Evolutionary conservation across 169 alveolate species (phyloP).

Genomic region (Babesia ovis): DNA sequence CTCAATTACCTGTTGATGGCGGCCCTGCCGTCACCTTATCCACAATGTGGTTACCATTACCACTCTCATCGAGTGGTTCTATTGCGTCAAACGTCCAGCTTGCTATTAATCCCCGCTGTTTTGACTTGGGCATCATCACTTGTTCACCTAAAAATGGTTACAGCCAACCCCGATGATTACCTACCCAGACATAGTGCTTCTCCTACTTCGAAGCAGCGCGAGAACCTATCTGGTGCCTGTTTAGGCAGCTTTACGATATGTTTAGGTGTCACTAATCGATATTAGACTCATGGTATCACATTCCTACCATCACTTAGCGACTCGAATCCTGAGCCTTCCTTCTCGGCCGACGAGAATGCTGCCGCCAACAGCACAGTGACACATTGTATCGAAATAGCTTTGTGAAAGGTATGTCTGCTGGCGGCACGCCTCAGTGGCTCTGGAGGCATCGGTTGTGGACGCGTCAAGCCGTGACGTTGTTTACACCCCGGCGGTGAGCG

Average conservation of each 20-base stretch:
- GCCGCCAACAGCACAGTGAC: background rate
- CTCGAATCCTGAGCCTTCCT: background rate
- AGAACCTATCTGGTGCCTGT: slow-evolving; percentile 18
- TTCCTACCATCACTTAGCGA: slow-evolving; percentile 11
- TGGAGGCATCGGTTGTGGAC: background rate
- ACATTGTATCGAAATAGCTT: background rate
- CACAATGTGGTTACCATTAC: slow-evolving; percentile 61
- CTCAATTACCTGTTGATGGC: slow-evolving; percentile 54
- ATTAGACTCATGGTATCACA: background rate
- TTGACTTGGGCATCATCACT: slow-evolving; percentile 13
- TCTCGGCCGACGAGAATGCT: background rate
- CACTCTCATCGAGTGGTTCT: slow-evolving; percentile 62
- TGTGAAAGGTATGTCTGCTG: background rate
- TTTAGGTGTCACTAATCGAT: background rate
- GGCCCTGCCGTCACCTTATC: slow-evolving; percentile 55
- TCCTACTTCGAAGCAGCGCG: slow-evolving; percentile 41
- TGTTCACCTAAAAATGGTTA: slow-evolving; percentile 24
- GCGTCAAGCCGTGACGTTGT: slow-evolving; percentile 19
- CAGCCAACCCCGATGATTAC: background rate
- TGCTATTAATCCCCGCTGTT: slow-evolving; percentile 54
- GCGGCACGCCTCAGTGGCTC: background rate
- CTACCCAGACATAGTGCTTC: slow-evolving; percentile 55
- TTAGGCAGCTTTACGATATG: slow-evolving; percentile 27
- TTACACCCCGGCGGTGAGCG: slow-evolving; percentile 2
- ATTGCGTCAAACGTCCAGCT: slow-evolving; percentile 62